These are phyloP conservation scores for Dillenia turbinata DNA, from an alignment of 164 flowering plant genomes.

Conservation along the genomic window DNA sequence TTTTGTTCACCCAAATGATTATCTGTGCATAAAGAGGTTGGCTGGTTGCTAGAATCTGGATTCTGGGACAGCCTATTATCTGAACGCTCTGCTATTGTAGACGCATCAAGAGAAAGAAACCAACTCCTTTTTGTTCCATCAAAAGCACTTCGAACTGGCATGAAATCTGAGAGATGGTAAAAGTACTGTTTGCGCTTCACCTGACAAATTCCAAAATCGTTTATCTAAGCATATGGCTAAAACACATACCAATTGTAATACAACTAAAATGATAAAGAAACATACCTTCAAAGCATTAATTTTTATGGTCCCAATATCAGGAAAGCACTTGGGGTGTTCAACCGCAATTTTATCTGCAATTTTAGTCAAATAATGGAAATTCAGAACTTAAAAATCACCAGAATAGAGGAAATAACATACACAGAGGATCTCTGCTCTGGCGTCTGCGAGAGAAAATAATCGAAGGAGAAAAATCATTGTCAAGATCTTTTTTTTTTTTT, in stretches of 20 bases:
- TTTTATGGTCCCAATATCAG: slow-evolving; percentile 46
- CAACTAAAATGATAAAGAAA: slow-evolving; percentile 2
- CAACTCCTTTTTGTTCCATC: slow-evolving; percentile 29
- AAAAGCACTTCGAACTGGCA: slow-evolving; percentile 58
- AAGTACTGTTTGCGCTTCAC: slow-evolving; percentile 44
- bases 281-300: slow-evolving; percentile 61
- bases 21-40: slow-evolving; percentile 4
- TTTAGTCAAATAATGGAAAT: not conserved
- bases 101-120: slow-evolving; percentile 55
- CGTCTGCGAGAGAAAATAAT: too few species aligned
- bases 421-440: not conserved
- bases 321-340: slow-evolving; percentile 60
- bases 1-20: slow-evolving; percentile 14
- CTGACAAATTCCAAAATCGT: slow-evolving; percentile 25
- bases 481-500: too few species aligned
- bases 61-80: not conserved
- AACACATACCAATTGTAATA: too few species aligned
- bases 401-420: not conserved
- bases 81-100: slow-evolving; percentile 5
- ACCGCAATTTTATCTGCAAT: slow-evolving; percentile 46
- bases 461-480: too few species aligned
- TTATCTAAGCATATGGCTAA: not conserved
- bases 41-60: slow-evolving; percentile 12
- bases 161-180: slow-evolving; percentile 61
- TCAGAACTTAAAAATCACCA: not conserved